phyloP scores from a whole-genome alignment of 2,329 filamentous ascomycete species.

The Harringtonia aguacate region DNA sequence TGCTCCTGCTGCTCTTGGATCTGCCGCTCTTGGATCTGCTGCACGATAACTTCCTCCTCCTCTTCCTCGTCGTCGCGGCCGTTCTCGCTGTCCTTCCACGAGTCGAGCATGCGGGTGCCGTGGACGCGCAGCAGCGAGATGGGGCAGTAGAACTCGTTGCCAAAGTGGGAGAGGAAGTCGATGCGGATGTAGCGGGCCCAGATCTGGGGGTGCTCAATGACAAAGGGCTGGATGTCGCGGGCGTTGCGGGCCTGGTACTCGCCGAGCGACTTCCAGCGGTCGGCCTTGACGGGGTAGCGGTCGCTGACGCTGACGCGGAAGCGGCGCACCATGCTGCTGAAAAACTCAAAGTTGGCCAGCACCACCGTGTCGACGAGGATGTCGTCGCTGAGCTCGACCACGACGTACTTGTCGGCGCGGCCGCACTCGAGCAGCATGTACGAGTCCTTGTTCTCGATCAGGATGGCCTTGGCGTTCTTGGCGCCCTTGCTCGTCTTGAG shows the following conservation, averaged over 20 bases:
- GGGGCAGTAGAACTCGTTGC: constrained; percentile 94
- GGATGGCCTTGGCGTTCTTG: constrained; percentile 77
- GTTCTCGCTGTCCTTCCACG: constrained; percentile 72
- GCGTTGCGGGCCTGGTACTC: constrained; percentile 87
- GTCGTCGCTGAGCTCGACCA: constrained; percentile 84
- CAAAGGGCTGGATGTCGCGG: constrained; percentile 85
- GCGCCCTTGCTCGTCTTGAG: constrained; percentile 80
- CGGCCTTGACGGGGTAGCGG: constrained; percentile 81
- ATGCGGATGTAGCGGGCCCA: constrained; percentile 90
- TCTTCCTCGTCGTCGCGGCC: constrained; percentile 53
- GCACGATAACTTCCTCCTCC: constrained; percentile 12
- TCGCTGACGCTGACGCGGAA: constrained; percentile 91
- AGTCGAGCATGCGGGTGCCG: constrained; percentile 92
- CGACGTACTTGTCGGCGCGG: constrained; percentile 80
- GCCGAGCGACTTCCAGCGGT: constrained; percentile 84
- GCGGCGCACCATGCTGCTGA: constrained; percentile 88
- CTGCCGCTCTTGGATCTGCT: background rate
- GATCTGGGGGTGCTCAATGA: constrained; percentile 88
- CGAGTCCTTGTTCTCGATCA: constrained; percentile 95
- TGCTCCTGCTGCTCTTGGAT: constrained; percentile 18
- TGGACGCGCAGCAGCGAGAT: constrained; percentile 85
- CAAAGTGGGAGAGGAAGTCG: constrained; percentile 88
- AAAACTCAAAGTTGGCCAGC: constrained; percentile 98
- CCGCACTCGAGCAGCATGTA: constrained; percentile 95
- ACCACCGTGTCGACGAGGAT: constrained; percentile 88